phyloP scores from a whole-genome alignment of 2,329 filamentous ascomycete species.

The Trichoderma sp. region DNA sequence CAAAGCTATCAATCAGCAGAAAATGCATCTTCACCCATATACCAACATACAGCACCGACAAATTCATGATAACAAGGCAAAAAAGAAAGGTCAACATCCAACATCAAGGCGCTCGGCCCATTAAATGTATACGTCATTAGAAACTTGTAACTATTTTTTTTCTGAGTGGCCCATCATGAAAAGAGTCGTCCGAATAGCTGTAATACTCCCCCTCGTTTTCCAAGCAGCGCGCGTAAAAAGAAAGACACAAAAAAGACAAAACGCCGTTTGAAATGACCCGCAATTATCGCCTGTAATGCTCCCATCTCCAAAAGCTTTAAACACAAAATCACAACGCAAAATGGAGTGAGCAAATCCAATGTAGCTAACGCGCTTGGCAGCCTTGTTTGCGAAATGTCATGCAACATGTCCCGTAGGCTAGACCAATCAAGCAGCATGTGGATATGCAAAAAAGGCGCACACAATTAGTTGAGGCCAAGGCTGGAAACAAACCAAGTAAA shows the following conservation, averaged over 20 bases:
- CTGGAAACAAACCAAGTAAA: constrained; percentile 64
- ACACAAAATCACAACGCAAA: neutral
- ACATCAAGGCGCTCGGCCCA: constrained; percentile 13
- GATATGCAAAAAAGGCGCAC: neutral
- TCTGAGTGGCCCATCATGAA: constrained; percentile 15
- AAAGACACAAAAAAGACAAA: constrained; percentile 11
- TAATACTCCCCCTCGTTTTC: constrained; percentile 6
- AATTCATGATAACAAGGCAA: neutral
- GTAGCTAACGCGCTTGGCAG: neutral
- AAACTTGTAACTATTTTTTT: constrained; percentile 18
- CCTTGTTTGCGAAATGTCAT: neutral
- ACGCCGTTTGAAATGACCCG: constrained; percentile 16
- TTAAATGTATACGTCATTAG: constrained; percentile 21
- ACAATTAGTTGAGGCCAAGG: constrained; percentile 36
- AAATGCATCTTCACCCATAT: neutral
- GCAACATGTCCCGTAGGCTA: neutral
- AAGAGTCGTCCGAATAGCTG: constrained; percentile 17
- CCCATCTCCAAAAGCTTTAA: neutral
- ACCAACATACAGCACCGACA: neutral
- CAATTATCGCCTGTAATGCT: constrained; percentile 7
- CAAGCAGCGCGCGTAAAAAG: neutral
- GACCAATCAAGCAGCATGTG: neutral
- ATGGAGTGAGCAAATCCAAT: neutral
- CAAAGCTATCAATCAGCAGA: neutral
- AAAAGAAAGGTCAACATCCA: neutral